Base-by-base conservation (phyloP, 257 asterid species). In the Leonotis leonurus region DNA sequence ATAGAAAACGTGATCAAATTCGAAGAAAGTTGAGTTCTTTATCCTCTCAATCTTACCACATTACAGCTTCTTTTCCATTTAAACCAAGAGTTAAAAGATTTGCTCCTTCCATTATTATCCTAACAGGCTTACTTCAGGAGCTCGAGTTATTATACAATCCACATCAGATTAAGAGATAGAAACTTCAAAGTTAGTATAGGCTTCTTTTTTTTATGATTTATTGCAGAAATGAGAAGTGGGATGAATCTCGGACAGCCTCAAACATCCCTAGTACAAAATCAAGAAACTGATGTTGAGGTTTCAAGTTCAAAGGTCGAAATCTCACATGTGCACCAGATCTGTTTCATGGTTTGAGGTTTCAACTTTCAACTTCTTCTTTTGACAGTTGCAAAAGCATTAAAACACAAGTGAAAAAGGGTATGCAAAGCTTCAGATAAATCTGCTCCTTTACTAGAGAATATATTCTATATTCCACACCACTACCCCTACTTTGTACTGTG, bases 101-200 rank as follows among this genome's bases (percentile, higher is more conserved):
- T 36, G 14, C 63, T 51, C 18, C 2, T n/a, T n/a, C n/a, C 37
- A 14, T 32, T 6, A 10, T 70, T 35, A 60, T 27, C 35, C 11
- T 22, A 63, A 64, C 94, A 91, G 94, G 94, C 95, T 91, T 81
- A 87, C 96, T 79, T 88, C 95, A 65, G 98, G 98, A 86, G 96
- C 98, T 79, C 86, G 90, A 83, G 76, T 88, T 77, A 82, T 91
- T 72, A 86, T 88, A 64, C 88, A 91, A 60, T 82, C 94, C 61
- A 71, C 24, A 43, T 29, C 41, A 22, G 43, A 65, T 40, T 29
- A 54, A 20, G 58, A 43, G 14, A 56, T 21, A 33, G 41, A 62
- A 37, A 11, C 18, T n/a, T 21, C 30, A 56, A 56, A 61, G 8
- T 62, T 2, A 48, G 56, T 33, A 22, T 29, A 17, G 56, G 8